Conservation (phyloP, 1,284 basidiomycete genomes). For the Boletus smithii region DNA sequence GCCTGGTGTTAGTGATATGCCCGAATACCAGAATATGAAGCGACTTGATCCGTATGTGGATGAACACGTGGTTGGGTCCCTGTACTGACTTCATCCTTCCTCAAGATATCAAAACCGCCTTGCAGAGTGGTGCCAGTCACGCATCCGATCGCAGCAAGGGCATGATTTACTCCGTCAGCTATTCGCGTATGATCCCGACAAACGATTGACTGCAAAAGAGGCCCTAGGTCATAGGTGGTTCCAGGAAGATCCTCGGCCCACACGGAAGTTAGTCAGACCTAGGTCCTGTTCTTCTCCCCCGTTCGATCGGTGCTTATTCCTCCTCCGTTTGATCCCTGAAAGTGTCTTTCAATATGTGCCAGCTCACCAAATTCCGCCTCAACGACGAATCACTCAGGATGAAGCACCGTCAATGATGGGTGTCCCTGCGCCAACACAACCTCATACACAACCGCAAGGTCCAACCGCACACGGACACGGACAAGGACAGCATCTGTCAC, state of each 20-base stretch:
- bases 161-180: slow-evolving; percentile 82
- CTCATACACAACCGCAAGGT: slow-evolving; percentile 38
- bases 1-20: slow-evolving; percentile 85
- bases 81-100: slow-evolving; percentile 6
- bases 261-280: slow-evolving; percentile 55
- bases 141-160: slow-evolving; percentile 58
- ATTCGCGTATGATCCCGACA: slow-evolving; percentile 90
- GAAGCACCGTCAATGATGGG: slow-evolving; percentile 78
- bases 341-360: slow-evolving; percentile 62
- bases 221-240: slow-evolving; percentile 84
- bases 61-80: background rate
- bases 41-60: slow-evolving; percentile 67
- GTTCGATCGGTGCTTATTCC: slow-evolving; percentile 5
- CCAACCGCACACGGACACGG: slow-evolving; percentile 38
- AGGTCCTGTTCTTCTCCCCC: slow-evolving; percentile 1
- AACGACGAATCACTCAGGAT: slow-evolving; percentile 71
- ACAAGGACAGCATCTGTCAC: slow-evolving; percentile 39
- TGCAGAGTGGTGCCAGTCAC: slow-evolving; percentile 74
- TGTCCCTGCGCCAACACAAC: slow-evolving; percentile 42
- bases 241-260: slow-evolving; percentile 71
- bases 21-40: slow-evolving; percentile 83
- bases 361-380: slow-evolving; percentile 62
- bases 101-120: slow-evolving; percentile 66
- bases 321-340: background rate
- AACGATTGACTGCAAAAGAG: slow-evolving; percentile 78